Base-by-base conservation (phyloP, 495 filamentous ascomycete species). In the Beverwykella pulmonaria region DNA sequence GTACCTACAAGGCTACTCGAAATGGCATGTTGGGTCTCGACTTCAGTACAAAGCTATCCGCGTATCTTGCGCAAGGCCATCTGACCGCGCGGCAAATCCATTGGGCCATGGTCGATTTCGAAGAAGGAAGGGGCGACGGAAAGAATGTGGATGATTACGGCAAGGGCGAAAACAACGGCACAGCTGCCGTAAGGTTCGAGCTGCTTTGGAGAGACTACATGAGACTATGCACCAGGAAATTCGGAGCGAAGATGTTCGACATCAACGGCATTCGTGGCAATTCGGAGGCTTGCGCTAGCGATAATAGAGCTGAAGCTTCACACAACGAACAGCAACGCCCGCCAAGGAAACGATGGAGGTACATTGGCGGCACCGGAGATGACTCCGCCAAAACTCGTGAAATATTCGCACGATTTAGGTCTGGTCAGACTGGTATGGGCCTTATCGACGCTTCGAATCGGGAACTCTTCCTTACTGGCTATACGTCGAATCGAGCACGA, bases 191-290 rank as follows among this genome's bases (percentile, higher is more conserved):
- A 9, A 84, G 89, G 1, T 88, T 89, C 59, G 87, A 92, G 65
- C 79, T 92, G 0, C 78, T 91, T 0, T 91, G 88, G 88, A 79
- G 88, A 4, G 89, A 91, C 75, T 91, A 91, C 75, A 90, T 91
- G 83, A 80, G 86, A 0, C 82, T 92, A 14, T 87, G 87, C 63
- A 82, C 82, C 26, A 77, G 83, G 3, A 91, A 91, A 69, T 90
- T 87, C 63, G 81, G 82, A 15, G 71, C 75, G 49, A 81, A 81
- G 50, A 75, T 90, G 1, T 91, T 90, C 73, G 75, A 76, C 44
- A 75, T 87, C 5, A 74, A 75, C n/a, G 88, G 88, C 3, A 87
- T 87, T 72, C 79, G 82, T 44, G 64, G 52, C 19, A 15, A 15
- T 17, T 36, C 52, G 15, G 49, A 19, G 27, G 2, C 23, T 1